A percentile compares a stretch with the other conserved stretches of the same genome.
Evolutionary conservation across 106 monocot genomes (phyloP).

Genomic region (Acorus gramineus): DNA sequence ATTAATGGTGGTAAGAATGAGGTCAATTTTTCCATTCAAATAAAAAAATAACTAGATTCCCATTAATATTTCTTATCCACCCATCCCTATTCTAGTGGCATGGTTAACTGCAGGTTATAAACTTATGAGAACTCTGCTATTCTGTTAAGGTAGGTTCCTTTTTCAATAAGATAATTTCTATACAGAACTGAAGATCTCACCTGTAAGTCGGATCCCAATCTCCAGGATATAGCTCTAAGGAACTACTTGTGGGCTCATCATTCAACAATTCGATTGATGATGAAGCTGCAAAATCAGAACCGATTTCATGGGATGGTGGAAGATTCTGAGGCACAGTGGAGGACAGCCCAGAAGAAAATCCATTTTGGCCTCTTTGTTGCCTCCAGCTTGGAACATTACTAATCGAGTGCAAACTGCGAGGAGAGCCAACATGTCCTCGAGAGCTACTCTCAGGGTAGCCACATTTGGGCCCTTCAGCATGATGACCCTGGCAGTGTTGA

Average conservation of each 20-base stretch:
- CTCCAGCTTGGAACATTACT: conserved; percentile 42
- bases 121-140: neutral
- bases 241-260: conserved; percentile 46
- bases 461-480: conserved; percentile 28
- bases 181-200: conserved; percentile 10
- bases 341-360: conserved; percentile 17
- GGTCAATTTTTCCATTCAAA: no score
- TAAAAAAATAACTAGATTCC: no score
- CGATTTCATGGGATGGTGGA: conserved; percentile 6
- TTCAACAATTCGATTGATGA: conserved; percentile 16
- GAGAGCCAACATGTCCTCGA: conserved; percentile 35
- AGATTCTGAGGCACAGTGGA: conserved; percentile 14
- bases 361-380: conserved; percentile 29
- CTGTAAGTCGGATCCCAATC: conserved; percentile 98
- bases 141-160: neutral
- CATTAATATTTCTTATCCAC: no score
- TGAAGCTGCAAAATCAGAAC: conserved; percentile 9
- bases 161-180: no score
- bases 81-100: no score
- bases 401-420: conserved; percentile 26
- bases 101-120: no score
- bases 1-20: no score
- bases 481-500: conserved; percentile 40
- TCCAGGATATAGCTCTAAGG: conserved; percentile 57
- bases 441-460: conserved; percentile 30